phyloP scores from a whole-genome alignment of 768 basidiomycete species.

The Fomitopsis pulvina region DNA sequence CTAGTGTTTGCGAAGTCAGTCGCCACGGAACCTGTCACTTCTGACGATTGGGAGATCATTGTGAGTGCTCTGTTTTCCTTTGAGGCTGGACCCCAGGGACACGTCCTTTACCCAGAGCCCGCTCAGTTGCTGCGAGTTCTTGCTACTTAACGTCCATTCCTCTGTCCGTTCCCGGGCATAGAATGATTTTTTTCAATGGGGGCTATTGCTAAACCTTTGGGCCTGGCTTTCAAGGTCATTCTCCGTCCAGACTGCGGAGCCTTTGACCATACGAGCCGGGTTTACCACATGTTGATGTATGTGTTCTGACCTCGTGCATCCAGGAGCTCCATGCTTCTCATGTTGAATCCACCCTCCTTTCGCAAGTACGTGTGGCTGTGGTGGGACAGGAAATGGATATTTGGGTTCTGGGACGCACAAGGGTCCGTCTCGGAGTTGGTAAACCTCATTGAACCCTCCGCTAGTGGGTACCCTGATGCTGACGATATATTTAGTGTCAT shows the following conservation, averaged over 20 bases:
- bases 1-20: slow-evolving; percentile 71
- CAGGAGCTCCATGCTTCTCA: slow-evolving; percentile 94
- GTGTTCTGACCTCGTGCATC: not conserved
- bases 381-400: slow-evolving; percentile 84
- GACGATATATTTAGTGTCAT: slow-evolving; percentile 37
- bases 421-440: slow-evolving; percentile 82
- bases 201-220: too few species aligned
- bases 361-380: slow-evolving; percentile 86
- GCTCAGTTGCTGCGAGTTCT: too few species aligned
- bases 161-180: too few species aligned
- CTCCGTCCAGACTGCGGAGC: too few species aligned
- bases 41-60: slow-evolving; percentile 98
- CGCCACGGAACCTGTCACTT: slow-evolving; percentile 76
- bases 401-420: slow-evolving; percentile 85
- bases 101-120: too few species aligned
- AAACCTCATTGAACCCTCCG: slow-evolving; percentile 24
- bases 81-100: too few species aligned
- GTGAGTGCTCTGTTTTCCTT: too few species aligned
- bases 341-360: slow-evolving; percentile 86
- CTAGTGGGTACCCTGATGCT: not conserved
- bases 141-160: too few species aligned
- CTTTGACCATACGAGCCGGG: too few species aligned
- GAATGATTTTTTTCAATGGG: too few species aligned
- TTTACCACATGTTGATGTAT: not conserved
- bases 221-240: too few species aligned